These are phyloP conservation scores for Knufia fluminis DNA, from an alignment of 2,329 filamentous ascomycete species.

Conservation along the genomic window DNA sequence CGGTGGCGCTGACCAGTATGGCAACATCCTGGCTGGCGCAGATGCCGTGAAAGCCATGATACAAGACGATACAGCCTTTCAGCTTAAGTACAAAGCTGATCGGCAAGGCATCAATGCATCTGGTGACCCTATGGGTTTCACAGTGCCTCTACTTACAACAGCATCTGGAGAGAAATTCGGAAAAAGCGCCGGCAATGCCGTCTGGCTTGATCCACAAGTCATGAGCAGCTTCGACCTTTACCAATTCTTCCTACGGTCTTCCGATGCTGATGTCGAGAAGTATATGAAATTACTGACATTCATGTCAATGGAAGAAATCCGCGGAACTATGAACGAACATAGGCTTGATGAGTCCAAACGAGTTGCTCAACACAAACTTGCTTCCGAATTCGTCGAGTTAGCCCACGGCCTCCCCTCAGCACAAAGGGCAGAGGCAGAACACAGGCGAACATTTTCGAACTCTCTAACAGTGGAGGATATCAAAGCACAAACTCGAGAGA, in stretches of 20 bases:
- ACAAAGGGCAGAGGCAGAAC: conserved; percentile 49
- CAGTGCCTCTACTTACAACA: conserved; percentile 81
- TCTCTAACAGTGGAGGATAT: conserved; percentile 23
- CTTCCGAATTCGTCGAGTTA: conserved; percentile 70
- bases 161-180: conserved; percentile 82
- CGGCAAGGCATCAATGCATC: conserved; percentile 25
- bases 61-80: conserved; percentile 42
- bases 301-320: conserved; percentile 61
- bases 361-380: conserved; percentile 72
- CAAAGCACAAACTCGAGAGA: conserved; percentile 1
- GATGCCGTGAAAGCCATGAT: conserved; percentile 72
- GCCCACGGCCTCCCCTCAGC: conserved; percentile 64
- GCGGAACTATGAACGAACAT: conserved; percentile 59
- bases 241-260: conserved; percentile 72
- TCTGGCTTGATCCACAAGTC: conserved; percentile 81
- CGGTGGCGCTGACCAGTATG: conserved; percentile 90
- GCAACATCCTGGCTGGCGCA: conserved; percentile 87
- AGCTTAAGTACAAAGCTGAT: conserved; percentile 11
- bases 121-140: conserved; percentile 66
- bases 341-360: conserved; percentile 58
- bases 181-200: conserved; percentile 84
- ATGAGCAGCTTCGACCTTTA: conserved; percentile 82
- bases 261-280: conserved; percentile 71
- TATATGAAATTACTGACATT: conserved; percentile 90
- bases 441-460: conserved; percentile 39